Evolutionary conservation across 495 filamentous ascomycete genomes (phyloP).

Genomic region (Ramalina intermedia): DNA sequence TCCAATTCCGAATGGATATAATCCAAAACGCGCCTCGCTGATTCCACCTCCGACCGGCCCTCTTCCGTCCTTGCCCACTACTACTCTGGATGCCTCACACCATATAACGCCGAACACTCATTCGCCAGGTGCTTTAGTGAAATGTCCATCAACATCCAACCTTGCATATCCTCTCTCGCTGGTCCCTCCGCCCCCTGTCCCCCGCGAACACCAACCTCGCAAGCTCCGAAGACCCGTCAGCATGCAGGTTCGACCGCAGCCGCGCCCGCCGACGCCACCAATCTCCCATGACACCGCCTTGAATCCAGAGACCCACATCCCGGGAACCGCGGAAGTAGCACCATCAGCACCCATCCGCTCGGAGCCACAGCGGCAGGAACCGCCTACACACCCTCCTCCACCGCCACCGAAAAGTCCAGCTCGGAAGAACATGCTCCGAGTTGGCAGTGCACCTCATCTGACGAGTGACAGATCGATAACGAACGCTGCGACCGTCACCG

Average conservation of each 20-base stretch:
- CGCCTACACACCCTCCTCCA: background rate
- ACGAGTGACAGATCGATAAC: background rate
- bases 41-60: background rate
- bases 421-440: background rate
- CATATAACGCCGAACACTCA: background rate
- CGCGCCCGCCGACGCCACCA: background rate
- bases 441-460: conserved; percentile 4
- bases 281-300: background rate
- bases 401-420: conserved; percentile 1
- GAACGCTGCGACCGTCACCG: background rate
- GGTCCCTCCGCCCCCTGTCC: background rate
- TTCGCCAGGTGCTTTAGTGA: background rate
- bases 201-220: background rate
- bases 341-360: background rate
- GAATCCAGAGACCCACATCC: background rate
- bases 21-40: conserved; percentile 1
- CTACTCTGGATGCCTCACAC: background rate
- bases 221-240: conserved; percentile 8
- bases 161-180: background rate
- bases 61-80: background rate
- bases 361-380: background rate
- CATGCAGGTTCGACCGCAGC: conserved; percentile 10
- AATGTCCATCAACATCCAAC: background rate
- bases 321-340: background rate
- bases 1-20: conserved; percentile 5